Evolutionary conservation across 495 filamentous ascomycete species (phyloP).

Genomic region (Aspergillus olivimuriae): DNA sequence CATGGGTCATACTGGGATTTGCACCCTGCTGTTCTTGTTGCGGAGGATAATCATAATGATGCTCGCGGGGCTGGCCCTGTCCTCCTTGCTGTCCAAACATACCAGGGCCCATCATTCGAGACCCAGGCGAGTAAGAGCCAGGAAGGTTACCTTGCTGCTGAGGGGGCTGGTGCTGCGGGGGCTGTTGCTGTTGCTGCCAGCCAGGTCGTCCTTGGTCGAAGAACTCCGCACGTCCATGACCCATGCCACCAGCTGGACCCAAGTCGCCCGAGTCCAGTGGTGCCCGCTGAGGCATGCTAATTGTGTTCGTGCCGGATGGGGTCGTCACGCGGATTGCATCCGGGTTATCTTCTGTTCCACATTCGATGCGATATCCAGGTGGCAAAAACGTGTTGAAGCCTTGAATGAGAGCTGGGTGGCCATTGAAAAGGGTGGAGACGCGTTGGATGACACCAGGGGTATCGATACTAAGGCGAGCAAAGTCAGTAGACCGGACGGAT

Average conservation of each 20-base stretch:
- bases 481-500: slow-evolving; percentile 12
- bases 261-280: slow-evolving; percentile 37
- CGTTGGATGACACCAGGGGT: slow-evolving; percentile 97
- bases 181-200: slow-evolving; percentile 44
- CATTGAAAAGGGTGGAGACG: slow-evolving; percentile 93
- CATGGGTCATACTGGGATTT: slow-evolving; percentile 52
- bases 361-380: slow-evolving; percentile 96
- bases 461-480: slow-evolving; percentile 72
- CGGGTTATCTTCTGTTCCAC: slow-evolving; percentile 82
- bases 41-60: slow-evolving; percentile 39
- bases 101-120: slow-evolving; percentile 34
- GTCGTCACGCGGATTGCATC: slow-evolving; percentile 96
- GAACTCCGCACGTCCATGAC: slow-evolving; percentile 35
- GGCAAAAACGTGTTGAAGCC: slow-evolving; percentile 99
- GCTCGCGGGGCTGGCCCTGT: slow-evolving; percentile 34
- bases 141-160: slow-evolving; percentile 18
- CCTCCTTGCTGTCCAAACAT: slow-evolving; percentile 35
- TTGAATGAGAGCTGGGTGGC: slow-evolving; percentile 93
- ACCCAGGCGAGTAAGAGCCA: slow-evolving; percentile 41
- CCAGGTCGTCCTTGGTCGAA: slow-evolving; percentile 44
- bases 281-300: slow-evolving; percentile 49
- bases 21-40: slow-evolving; percentile 43
- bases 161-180: slow-evolving; percentile 44
- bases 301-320: slow-evolving; percentile 73
- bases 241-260: slow-evolving; percentile 27